Evolutionary conservation across 768 basidiomycete species (phyloP).

Genomic region (Termitomyces sp.): DNA sequence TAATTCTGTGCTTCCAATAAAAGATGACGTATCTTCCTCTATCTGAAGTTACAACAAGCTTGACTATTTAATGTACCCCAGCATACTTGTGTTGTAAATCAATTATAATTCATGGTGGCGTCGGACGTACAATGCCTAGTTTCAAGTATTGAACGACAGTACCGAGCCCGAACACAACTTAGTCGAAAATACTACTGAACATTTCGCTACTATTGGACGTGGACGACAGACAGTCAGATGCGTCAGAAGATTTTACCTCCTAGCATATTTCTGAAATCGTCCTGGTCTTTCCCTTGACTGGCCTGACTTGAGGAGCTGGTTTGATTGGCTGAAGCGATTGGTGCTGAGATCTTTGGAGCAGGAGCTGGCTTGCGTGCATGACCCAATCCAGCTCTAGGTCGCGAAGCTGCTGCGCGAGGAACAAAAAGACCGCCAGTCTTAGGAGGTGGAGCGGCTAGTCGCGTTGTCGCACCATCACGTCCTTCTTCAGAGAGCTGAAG

Average conservation of each 20-base stretch:
- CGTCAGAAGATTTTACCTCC: conserved; percentile 17
- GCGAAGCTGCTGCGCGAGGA: conserved; percentile 61
- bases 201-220: no score
- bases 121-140: no score
- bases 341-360: conserved; percentile 1
- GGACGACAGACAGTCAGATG: background rate
- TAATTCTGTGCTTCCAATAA: no score
- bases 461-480: conserved; percentile 27
- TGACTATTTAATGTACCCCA: no score
- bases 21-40: no score
- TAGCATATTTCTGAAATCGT: conserved; percentile 86
- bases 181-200: background rate
- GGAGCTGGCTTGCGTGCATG: conserved; percentile 41
- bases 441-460: conserved; percentile 30
- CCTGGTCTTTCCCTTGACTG: conserved; percentile 54
- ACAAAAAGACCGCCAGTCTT: conserved; percentile 56
- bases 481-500: conserved; percentile 61
- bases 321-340: background rate
- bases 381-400: conserved; percentile 72
- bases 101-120: no score
- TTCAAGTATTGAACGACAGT: no score
- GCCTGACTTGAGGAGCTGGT: conserved; percentile 17
- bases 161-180: background rate
- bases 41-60: no score
- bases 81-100: no score